Conservation (phyloP, 805 yeast species). For the Barnettozyma salicaria region DNA sequence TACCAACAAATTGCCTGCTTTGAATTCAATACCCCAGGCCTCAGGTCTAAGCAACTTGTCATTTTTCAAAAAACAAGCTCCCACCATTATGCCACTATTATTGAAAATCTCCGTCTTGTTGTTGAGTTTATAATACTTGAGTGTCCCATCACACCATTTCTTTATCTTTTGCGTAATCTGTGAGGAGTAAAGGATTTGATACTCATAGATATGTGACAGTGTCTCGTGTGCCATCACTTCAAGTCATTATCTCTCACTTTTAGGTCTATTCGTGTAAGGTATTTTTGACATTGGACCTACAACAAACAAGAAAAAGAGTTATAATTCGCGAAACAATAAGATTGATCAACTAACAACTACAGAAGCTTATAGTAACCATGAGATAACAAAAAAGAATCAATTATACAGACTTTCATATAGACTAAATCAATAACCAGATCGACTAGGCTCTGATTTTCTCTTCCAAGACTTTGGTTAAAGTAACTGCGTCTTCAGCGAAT, state of each 20-base stretch:
- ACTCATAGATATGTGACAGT: slow-evolving; percentile 21
- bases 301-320: too few relatives aligned
- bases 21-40: slow-evolving; percentile 16
- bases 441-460: slow-evolving; percentile 42
- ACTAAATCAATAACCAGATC: neutral
- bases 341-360: neutral
- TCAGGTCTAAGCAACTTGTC: slow-evolving; percentile 8
- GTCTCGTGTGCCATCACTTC: slow-evolving; percentile 21
- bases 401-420: too few relatives aligned
- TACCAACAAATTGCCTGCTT: slow-evolving; percentile 16
- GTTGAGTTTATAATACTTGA: slow-evolving; percentile 20
- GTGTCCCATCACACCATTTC: slow-evolving; percentile 23
- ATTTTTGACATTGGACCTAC: too few relatives aligned
- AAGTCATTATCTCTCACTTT: too few relatives aligned
- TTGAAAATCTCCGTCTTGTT: slow-evolving; percentile 18
- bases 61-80: slow-evolving; percentile 15
- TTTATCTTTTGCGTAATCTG: slow-evolving; percentile 20
- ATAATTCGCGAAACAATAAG: neutral
- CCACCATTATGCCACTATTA: slow-evolving; percentile 14
- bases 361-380: neutral
- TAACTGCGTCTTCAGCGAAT: slow-evolving; percentile 88
- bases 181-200: slow-evolving; percentile 17
- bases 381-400: neutral
- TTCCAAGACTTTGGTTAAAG: slow-evolving; percentile 64
- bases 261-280: too few relatives aligned